Percentiles rank a stretch among this genome's conserved stretches.
Evolutionary conservation across 2,329 filamentous ascomycete species (phyloP).

Genomic region (Xylaria sp.): DNA sequence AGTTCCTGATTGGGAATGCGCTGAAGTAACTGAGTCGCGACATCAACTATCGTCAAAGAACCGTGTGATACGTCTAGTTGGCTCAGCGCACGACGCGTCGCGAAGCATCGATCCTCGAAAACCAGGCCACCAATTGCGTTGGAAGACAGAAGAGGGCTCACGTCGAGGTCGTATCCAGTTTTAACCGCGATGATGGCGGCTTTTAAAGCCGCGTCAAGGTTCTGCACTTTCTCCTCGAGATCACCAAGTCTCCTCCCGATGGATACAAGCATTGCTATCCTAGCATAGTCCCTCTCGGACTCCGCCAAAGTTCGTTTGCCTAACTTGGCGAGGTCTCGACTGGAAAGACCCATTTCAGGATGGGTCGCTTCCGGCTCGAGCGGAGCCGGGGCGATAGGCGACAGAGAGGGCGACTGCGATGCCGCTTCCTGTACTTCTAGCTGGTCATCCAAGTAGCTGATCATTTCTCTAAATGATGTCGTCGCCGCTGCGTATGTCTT

Average conservation of each 20-base stretch:
- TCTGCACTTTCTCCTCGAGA: conserved; percentile 39
- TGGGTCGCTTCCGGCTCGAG: conserved; percentile 20
- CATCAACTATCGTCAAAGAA: conserved; percentile 34
- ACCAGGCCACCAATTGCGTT: conserved; percentile 16
- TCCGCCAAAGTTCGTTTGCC: conserved; percentile 26
- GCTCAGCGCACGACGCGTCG: conserved; percentile 41
- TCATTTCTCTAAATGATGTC: conserved; percentile 25
- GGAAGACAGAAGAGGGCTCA: conserved; percentile 33
- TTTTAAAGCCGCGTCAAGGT: conserved; percentile 39
- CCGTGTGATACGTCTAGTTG: conserved; percentile 35
- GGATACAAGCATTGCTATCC: conserved; percentile 39
- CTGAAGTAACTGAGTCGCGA: conserved; percentile 41
- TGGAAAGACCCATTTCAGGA: conserved; percentile 35
- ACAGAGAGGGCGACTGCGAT: conserved; percentile 8
- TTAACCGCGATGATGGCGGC: conserved; percentile 38
- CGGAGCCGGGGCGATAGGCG: conserved; percentile 25
- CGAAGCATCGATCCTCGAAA: conserved; percentile 26
- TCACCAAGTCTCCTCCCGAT: conserved; percentile 39
- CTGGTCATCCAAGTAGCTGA: conserved; percentile 31
- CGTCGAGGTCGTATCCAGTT: conserved; percentile 44
- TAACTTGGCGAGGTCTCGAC: conserved; percentile 28
- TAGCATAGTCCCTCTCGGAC: conserved; percentile 27
- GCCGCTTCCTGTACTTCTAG: conserved; percentile 38
- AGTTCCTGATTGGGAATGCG: conserved; percentile 41
- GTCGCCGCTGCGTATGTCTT: conserved; percentile 18